Percentiles rank a stretch among this genome's conserved stretches.
Conservation (phyloP, 2,329 filamentous ascomycete species). For the Arthrinium puccinioides region DNA sequence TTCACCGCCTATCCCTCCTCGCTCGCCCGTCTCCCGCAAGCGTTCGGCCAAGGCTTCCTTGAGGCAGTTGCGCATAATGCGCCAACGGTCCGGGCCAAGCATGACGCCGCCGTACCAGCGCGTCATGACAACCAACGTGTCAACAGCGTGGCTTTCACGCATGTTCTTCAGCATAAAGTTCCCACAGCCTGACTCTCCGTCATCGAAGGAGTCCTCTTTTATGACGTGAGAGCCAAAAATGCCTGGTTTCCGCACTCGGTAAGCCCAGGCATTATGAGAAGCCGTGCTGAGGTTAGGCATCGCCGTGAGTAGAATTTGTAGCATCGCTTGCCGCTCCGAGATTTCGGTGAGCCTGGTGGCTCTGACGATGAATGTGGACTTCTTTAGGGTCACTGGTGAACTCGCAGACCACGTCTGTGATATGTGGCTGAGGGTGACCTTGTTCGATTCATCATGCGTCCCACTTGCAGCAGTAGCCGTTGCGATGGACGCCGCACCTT, state of each 20-base stretch:
- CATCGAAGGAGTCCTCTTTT: slow-evolving; percentile 48
- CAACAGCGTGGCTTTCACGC: slow-evolving; percentile 40
- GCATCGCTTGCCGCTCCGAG: slow-evolving; percentile 31
- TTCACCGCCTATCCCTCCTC: slow-evolving; percentile 37
- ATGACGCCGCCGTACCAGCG: slow-evolving; percentile 57
- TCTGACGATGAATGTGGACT: slow-evolving; percentile 52
- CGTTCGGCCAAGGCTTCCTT: slow-evolving; percentile 47
- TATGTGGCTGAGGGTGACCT: slow-evolving; percentile 10
- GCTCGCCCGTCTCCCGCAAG: slow-evolving; percentile 33
- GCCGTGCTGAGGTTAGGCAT: slow-evolving; percentile 46
- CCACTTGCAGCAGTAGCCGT: slow-evolving; percentile 10
- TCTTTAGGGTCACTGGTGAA: slow-evolving; percentile 40
- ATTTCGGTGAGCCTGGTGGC: slow-evolving; percentile 32
- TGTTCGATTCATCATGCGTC: slow-evolving; percentile 10
- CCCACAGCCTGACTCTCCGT: slow-evolving; percentile 55
- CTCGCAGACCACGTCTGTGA: slow-evolving; percentile 42
- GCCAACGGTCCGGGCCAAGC: slow-evolving; percentile 55
- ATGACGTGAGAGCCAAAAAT: slow-evolving; percentile 26
- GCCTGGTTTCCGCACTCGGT: slow-evolving; percentile 29
- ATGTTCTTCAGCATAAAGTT: slow-evolving; percentile 48
- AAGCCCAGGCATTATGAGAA: slow-evolving; percentile 53
- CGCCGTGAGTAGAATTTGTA: slow-evolving; percentile 40
- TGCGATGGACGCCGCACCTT: slow-evolving; percentile 8
- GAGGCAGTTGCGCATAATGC: slow-evolving; percentile 52
- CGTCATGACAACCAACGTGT: slow-evolving; percentile 51